Percentiles rank a stretch among this genome's conserved stretches.
phyloP scores from a whole-genome alignment of 345 rosid species.

The Excoecaria cochinchinensis region DNA sequence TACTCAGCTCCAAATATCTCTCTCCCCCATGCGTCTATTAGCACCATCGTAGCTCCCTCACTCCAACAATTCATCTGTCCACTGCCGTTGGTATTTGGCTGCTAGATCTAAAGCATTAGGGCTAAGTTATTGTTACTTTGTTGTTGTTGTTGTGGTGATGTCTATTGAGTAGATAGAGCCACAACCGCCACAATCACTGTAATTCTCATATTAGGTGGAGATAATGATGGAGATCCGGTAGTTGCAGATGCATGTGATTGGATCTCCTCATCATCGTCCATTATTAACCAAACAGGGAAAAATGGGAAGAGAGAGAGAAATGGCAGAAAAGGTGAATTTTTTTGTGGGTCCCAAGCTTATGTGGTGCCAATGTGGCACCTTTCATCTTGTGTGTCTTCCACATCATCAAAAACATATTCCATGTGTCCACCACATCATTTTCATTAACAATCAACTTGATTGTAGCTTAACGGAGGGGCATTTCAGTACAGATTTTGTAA shows the following conservation, averaged over 20 bases:
- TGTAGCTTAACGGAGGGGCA: no score
- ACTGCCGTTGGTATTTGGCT: constrained; percentile 19
- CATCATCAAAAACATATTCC: no score
- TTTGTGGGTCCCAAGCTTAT: no score
- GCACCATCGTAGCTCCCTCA: constrained; percentile 35
- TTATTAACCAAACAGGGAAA: background rate
- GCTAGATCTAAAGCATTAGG: background rate
- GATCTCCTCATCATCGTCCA: constrained; percentile 31
- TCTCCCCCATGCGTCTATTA: constrained; percentile 38
- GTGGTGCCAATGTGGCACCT: no score
- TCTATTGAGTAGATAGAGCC: background rate
- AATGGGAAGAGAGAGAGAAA: no score
- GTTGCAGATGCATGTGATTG: constrained; percentile 19
- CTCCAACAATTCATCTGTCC: constrained; percentile 37
- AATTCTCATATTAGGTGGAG: constrained; percentile 18
- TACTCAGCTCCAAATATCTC: constrained; percentile 34
- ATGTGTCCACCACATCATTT: no score
- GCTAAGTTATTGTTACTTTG: background rate
- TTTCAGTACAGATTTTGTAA: no score
- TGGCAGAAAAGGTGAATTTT: no score
- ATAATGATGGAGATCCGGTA: constrained; percentile 16
- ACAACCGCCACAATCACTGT: constrained; percentile 11
- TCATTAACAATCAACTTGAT: no score
- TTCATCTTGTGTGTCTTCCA: no score
- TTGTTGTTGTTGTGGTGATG: constrained; percentile 8